Evolutionary conservation across 768 basidiomycete species (phyloP).

Genomic region (Mycena metata): DNA sequence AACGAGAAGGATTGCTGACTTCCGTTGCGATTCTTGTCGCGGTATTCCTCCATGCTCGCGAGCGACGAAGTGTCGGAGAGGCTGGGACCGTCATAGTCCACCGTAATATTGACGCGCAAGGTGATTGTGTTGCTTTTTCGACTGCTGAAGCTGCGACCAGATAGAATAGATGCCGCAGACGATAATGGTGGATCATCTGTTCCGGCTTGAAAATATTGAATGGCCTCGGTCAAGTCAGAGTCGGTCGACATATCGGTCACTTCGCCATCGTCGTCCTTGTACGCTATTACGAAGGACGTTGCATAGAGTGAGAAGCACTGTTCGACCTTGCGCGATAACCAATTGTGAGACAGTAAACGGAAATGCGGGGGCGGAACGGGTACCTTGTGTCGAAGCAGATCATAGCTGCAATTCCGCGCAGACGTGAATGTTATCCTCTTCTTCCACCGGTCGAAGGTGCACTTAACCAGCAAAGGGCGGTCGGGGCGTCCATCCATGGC

Average conservation of each 20-base stretch:
- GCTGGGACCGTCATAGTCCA: conserved; percentile 93
- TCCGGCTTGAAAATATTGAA: conserved; percentile 86
- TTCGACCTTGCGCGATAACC: conserved; percentile 70
- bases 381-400: conserved; percentile 81
- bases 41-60: conserved; percentile 80
- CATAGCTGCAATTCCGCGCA: conserved; percentile 83
- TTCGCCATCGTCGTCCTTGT: conserved; percentile 92
- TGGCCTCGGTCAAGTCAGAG: conserved; percentile 85
- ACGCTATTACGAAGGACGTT: conserved; percentile 79
- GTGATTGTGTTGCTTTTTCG: conserved; percentile 70
- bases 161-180: conserved; percentile 81
- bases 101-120: conserved; percentile 78
- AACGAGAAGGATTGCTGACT: conserved; percentile 71
- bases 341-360: conserved; percentile 21
- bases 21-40: conserved; percentile 61
- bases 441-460: conserved; percentile 79
- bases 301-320: conserved; percentile 84
- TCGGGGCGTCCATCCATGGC: conserved; percentile 58
- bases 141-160: conserved; percentile 74
- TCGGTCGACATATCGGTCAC: conserved; percentile 77
- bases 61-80: conserved; percentile 91
- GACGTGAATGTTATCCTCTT: conserved; percentile 86
- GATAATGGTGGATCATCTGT: conserved; percentile 78
- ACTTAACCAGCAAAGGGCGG: conserved; percentile 86
- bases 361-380: conserved; percentile 37